phyloP scores from a whole-genome alignment of 2,329 filamentous ascomycete genomes.

The Xylariaceae sp. region DNA sequence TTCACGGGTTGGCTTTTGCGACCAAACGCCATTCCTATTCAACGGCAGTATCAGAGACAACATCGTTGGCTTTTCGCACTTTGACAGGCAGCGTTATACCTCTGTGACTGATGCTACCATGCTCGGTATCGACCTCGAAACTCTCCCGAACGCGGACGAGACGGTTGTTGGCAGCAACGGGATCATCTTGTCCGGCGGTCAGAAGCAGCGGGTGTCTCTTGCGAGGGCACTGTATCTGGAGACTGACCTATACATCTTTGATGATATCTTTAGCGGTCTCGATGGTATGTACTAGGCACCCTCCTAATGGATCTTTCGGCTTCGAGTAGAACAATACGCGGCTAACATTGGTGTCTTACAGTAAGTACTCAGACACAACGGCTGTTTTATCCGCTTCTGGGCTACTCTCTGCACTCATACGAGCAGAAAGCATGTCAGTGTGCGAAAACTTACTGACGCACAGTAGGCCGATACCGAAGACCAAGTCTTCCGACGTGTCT shows the following conservation, averaged over 20 bases:
- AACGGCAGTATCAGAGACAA: conserved; percentile 26
- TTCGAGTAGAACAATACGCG: no score
- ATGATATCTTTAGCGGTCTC: conserved; percentile 29
- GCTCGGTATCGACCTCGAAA: conserved; percentile 23
- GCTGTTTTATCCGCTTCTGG: no score
- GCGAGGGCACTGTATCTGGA: conserved; percentile 26
- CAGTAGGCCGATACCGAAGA: conserved; percentile 25
- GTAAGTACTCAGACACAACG: no score
- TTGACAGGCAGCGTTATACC: conserved; percentile 18
- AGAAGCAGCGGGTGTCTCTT: conserved; percentile 33
- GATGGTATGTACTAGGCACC: no score
- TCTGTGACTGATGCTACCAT: conserved; percentile 21
- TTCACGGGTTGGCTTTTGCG: conserved; percentile 29
- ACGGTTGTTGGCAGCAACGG: conserved; percentile 38
- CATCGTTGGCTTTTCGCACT: conserved; percentile 21
- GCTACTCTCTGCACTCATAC: no score
- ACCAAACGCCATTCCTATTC: conserved; percentile 28
- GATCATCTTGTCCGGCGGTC: conserved; percentile 37
- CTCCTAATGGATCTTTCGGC: no score
- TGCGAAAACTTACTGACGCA: no score
- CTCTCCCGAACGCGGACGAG: conserved; percentile 12
- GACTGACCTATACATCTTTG: conserved; percentile 23
- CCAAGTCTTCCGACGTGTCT: conserved; percentile 23
- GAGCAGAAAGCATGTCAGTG: no score
- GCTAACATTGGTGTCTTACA: no score